Conservation (phyloP, 2,329 filamentous ascomycete species). For the Fusarium sp. region DNA sequence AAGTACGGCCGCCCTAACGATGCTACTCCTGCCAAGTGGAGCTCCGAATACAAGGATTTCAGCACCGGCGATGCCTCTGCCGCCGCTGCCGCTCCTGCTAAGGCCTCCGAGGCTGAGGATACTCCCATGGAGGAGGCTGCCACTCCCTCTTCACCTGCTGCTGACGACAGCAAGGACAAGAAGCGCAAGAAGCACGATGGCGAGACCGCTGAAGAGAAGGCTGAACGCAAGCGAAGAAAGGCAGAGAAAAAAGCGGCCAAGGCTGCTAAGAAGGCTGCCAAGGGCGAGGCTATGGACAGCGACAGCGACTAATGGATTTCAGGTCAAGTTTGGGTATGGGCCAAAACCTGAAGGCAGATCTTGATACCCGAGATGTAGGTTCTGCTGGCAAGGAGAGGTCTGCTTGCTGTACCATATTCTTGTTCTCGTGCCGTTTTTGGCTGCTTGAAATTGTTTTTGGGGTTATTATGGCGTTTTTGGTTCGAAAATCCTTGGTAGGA, state of each 20-base stretch:
- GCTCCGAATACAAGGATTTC: slow-evolving; percentile 91
- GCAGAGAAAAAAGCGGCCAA: slow-evolving; percentile 68
- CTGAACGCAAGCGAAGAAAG: slow-evolving; percentile 67
- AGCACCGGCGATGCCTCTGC: slow-evolving; percentile 63
- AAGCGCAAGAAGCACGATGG: slow-evolving; percentile 85
- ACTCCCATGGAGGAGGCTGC: slow-evolving; percentile 48
- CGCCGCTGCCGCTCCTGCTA: slow-evolving; percentile 52
- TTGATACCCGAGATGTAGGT: slow-evolving; percentile 36
- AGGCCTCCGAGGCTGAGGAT: slow-evolving; percentile 50
- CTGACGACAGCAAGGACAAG: slow-evolving; percentile 68
- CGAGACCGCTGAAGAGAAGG: slow-evolving; percentile 75
- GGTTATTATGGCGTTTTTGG: slow-evolving; percentile 41
- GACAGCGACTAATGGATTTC: slow-evolving; percentile 58
- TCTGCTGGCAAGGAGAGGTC: slow-evolving; percentile 40
- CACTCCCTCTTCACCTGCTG: slow-evolving; percentile 49
- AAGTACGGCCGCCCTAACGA: slow-evolving; percentile 96
- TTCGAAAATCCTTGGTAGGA: slow-evolving; percentile 44
- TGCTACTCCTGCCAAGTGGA: slow-evolving; percentile 93
- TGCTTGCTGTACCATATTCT: slow-evolving; percentile 43
- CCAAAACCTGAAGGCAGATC: slow-evolving; percentile 20
- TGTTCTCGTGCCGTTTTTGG: slow-evolving; percentile 33
- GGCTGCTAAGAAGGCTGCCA: slow-evolving; percentile 63
- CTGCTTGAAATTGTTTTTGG: slow-evolving; percentile 35
- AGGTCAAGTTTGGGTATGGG: slow-evolving; percentile 10
- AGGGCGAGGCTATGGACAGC: slow-evolving; percentile 61